phyloP scores from a whole-genome alignment of 1,284 basidiomycete species.

The Schizopora paradoxa region DNA sequence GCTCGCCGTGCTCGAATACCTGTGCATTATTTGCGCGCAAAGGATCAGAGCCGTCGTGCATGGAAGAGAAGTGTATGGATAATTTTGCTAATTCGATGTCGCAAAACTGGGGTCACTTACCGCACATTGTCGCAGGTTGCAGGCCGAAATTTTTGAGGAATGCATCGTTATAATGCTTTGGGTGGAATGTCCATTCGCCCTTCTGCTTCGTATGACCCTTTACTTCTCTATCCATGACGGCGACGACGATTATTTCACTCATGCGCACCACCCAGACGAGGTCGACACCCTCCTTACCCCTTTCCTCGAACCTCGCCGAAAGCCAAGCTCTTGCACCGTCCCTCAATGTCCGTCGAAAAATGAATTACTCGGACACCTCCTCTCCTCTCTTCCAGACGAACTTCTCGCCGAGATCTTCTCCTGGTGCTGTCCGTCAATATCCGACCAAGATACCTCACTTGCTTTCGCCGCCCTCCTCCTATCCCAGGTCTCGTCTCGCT shows the following conservation, averaged over 20 bases:
- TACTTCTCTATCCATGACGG: not conserved
- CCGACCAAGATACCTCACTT: constrained; percentile 4
- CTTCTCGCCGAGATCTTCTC: constrained; percentile 15
- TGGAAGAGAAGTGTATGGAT: no score
- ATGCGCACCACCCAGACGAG: not conserved
- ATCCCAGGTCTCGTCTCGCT: constrained; percentile 12
- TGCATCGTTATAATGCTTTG: not conserved
- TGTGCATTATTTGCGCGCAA: no score
- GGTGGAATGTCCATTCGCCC: not conserved
- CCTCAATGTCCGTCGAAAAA: not conserved
- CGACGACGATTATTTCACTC: not conserved
- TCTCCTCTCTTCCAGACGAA: constrained; percentile 11
- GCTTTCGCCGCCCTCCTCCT: constrained; percentile 4
- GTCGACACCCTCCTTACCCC: not conserved
- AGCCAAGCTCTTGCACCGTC: not conserved
- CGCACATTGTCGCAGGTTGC: not conserved
- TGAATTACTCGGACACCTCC: constrained; percentile 3
- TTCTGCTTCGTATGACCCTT: not conserved
- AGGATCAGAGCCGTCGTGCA: no score
- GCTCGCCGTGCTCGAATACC: no score
- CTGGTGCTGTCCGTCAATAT: constrained; percentile 12
- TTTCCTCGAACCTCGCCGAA: no score
- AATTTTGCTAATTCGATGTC: no score
- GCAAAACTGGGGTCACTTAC: not conserved
- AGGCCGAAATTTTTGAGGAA: not conserved